Conservation (phyloP, 2,329 filamentous ascomycete species). For the Aphanoascus verrucosus region DNA sequence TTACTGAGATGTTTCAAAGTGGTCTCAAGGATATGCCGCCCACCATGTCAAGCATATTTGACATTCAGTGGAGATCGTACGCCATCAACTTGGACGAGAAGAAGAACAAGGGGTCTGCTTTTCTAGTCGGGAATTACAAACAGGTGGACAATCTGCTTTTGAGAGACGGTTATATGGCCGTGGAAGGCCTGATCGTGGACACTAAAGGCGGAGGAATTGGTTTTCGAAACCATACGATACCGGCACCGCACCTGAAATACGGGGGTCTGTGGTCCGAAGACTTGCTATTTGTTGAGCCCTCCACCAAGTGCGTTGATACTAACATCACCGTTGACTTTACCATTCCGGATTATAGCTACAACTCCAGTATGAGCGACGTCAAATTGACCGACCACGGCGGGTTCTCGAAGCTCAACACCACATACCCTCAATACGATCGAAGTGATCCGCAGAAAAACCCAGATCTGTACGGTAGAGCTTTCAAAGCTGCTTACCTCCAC, state of each 20-base stretch:
- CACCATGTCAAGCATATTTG: slow-evolving; percentile 36
- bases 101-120: slow-evolving; percentile 26
- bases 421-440: slow-evolving; percentile 26
- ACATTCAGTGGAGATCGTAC: slow-evolving; percentile 32
- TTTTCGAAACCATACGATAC: slow-evolving; percentile 38
- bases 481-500: slow-evolving; percentile 36
- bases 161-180: slow-evolving; percentile 23
- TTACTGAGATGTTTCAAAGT: slow-evolving; percentile 32
- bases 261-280: slow-evolving; percentile 40
- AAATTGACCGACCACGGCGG: slow-evolving; percentile 36
- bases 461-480: slow-evolving; percentile 33
- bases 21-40: slow-evolving; percentile 22
- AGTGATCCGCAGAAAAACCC: slow-evolving; percentile 28
- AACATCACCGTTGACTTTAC: slow-evolving; percentile 34
- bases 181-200: slow-evolving; percentile 40
- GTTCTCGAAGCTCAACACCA: slow-evolving; percentile 31
- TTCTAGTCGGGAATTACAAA: slow-evolving; percentile 24
- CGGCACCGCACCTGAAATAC: slow-evolving; percentile 22
- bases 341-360: slow-evolving; percentile 17
- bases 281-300: slow-evolving; percentile 40
- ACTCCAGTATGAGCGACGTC: slow-evolving; percentile 18
- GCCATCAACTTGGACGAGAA: slow-evolving; percentile 15
- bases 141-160: slow-evolving; percentile 27
- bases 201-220: slow-evolving; percentile 35
- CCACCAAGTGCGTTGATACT: slow-evolving; percentile 36